Evolutionary conservation across 2,329 filamentous ascomycete genomes (phyloP), one percentile per base, ranked within the genome.

Genomic region (Dryadomyces sulphureus): DNA sequence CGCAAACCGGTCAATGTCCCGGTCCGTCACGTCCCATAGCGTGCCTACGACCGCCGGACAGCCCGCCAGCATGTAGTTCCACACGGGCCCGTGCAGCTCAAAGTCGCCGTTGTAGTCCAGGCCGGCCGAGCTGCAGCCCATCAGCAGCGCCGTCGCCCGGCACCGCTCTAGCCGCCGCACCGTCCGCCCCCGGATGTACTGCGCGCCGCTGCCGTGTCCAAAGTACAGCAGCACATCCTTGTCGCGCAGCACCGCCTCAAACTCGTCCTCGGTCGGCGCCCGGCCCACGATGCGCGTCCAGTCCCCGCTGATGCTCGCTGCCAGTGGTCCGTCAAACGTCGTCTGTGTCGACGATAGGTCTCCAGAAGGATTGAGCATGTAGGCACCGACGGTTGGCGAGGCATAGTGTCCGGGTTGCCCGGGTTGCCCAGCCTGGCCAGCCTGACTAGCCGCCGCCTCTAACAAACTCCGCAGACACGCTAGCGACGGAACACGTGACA

Each of bases 1-100:
- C 0, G 89, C 84, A 61, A 94, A 94, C 17, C 89, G 83, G 65
- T 98, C 93, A 60, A 95, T 94, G 61, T 98, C 92, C 56, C 85
- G 85, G 60, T 98, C 92, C 9, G 92, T 98, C 43, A 98, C 92
- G 62, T 98, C 92, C 92, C 92, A 98, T 34, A 98, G 69, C 16
- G 89, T 95, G 40, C 88, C 92, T 2, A 96, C 79, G 9, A 96
- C 77, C 0, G 90, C 88, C 4, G 87, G 88, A 54, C 75, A 79
- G 1, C 87, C 90, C 0, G 88, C 89, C 54, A 90, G 79, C 64
- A 98, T 79, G 64, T 96, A 96, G 55, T 89, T 88, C 65, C 89
- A 79, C 21, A 92, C 84, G 47, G 90, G 87, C 1, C 92, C 90
- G 54, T 84, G 82, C n/a, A 84, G 81, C 61, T 96, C 89, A 56